phyloP scores from a whole-genome alignment of 2,329 filamentous ascomycete genomes.

The Aureobasidium sp. region DNA sequence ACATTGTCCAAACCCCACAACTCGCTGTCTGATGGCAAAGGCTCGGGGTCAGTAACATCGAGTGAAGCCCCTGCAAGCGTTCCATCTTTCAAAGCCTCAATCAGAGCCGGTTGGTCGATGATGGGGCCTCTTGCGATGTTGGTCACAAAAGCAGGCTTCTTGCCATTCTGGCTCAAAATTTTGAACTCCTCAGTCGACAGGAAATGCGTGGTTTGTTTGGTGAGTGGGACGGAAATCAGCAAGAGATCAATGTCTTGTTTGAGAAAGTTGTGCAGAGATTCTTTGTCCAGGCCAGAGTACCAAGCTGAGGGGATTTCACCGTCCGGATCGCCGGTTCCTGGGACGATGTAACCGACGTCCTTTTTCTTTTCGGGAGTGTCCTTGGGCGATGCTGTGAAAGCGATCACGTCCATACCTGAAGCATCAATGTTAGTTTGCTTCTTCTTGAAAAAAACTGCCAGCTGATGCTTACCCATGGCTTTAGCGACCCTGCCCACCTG shows the following conservation, averaged over 20 bases:
- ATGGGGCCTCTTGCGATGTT: conserved; percentile 66
- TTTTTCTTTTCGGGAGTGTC: conserved; percentile 56
- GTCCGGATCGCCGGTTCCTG: conserved; percentile 56
- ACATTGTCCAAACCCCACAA: conserved; percentile 65
- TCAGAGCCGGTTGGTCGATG: conserved; percentile 55
- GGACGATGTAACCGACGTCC: conserved; percentile 61
- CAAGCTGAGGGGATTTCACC: conserved; percentile 49
- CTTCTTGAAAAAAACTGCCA: conserved; percentile 23
- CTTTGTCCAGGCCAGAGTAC: conserved; percentile 50
- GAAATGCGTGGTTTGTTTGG: conserved; percentile 47
- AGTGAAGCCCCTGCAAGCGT: conserved; percentile 61
- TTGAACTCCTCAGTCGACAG: conserved; percentile 50
- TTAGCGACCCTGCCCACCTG: conserved; percentile 39
- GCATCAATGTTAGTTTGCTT: conserved; percentile 47
- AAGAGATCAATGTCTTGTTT: conserved; percentile 51
- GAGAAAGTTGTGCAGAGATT: conserved; percentile 48
- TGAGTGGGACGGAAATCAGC: conserved; percentile 52
- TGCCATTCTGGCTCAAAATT: conserved; percentile 25
- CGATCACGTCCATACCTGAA: conserved; percentile 66
- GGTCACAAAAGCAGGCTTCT: conserved; percentile 47
- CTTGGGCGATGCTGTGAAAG: conserved; percentile 67
- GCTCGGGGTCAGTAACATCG: conserved; percentile 75
- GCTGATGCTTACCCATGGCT: conserved; percentile 33
- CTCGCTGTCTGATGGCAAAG: conserved; percentile 59
- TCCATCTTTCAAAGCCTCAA: conserved; percentile 52